Percentiles rank a stretch among this genome's conserved stretches.
Conservation (phyloP, 352 stramenopile genomes). For the Saprolegnia diclina region DNA sequence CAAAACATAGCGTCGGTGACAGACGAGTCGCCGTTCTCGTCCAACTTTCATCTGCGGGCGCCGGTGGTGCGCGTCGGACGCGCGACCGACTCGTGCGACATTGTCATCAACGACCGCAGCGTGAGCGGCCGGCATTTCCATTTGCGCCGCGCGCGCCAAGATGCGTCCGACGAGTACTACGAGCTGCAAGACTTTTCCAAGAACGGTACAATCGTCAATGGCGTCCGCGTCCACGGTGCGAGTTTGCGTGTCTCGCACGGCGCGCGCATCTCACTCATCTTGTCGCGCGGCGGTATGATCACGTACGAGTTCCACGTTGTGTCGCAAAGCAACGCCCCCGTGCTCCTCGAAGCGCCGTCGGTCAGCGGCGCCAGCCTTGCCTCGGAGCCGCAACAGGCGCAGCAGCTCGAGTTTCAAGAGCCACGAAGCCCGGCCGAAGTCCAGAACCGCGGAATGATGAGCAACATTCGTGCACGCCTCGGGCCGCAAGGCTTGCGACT, state of each 20-base stretch:
- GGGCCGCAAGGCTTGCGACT: conserved; percentile 64
- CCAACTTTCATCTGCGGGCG: conserved; percentile 56
- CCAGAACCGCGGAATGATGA: conserved; percentile 58
- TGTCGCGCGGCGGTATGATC: conserved; percentile 72
- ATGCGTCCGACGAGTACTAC: conserved; percentile 63
- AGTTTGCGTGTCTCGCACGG: conserved; percentile 61
- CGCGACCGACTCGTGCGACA: conserved; percentile 75
- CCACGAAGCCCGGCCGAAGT: conserved; percentile 73
- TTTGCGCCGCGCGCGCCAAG: conserved; percentile 54
- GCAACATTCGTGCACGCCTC: conserved; percentile 31
- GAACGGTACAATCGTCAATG: conserved; percentile 85
- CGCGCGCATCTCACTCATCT: conserved; percentile 77
- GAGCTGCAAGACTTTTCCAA: conserved; percentile 87
- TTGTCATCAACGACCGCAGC: conserved; percentile 84
- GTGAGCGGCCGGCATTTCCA: conserved; percentile 84
- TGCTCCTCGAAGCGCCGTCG: not conserved
- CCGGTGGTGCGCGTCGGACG: conserved; percentile 71
- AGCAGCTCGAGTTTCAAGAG: conserved; percentile 31
- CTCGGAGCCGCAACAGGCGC: conserved; percentile 13
- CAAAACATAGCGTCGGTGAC: not conserved
- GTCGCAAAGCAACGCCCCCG: not conserved
- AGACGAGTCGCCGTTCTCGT: conserved; percentile 12
- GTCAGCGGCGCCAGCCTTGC: not conserved
- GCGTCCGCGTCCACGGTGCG: conserved; percentile 76
- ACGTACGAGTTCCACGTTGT: conserved; percentile 82